Evolutionary conservation across 257 asterid genomes (phyloP).

Genomic region (Salvia miltiorrhiza): DNA sequence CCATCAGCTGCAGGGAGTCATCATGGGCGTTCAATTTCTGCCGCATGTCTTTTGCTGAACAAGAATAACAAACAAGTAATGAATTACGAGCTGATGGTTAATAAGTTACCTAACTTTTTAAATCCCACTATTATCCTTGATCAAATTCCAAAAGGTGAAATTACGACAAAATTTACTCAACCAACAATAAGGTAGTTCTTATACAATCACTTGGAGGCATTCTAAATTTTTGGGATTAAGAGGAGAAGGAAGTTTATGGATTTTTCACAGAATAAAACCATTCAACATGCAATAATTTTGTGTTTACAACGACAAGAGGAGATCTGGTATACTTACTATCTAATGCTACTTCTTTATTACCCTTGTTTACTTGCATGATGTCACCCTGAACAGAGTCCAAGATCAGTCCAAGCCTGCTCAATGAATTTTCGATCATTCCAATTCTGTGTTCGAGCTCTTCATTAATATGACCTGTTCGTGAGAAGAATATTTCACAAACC

Average conservation of each 20-base stretch:
- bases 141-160: constrained; percentile 1
- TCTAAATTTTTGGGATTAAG: background rate
- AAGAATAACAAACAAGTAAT: constrained; percentile 25
- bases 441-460: constrained; percentile 88
- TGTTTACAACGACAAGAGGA: constrained; percentile 1
- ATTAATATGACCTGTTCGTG: constrained; percentile 58
- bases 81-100: background rate
- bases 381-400: constrained; percentile 89
- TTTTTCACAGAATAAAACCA: constrained; percentile 5
- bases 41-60: constrained; percentile 61
- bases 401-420: constrained; percentile 74
- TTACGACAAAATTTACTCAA: background rate
- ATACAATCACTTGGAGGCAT: background rate
- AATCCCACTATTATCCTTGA: background rate
- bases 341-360: constrained; percentile 67
- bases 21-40: constrained; percentile 66
- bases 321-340: constrained; percentile 55
- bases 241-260: constrained; percentile 8
- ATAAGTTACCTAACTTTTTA: background rate
- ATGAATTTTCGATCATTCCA: constrained; percentile 77
- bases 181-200: constrained; percentile 7
- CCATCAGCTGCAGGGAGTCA: constrained; percentile 67
- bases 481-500: constrained; percentile 19
- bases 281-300: background rate
- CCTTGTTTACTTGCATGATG: constrained; percentile 80